A percentile compares a stretch with the other conserved stretches of the same genome.
These are phyloP conservation scores for Fusarium sp. DNA, from an alignment of 2,329 filamentous ascomycete species.

Conservation along the genomic window DNA sequence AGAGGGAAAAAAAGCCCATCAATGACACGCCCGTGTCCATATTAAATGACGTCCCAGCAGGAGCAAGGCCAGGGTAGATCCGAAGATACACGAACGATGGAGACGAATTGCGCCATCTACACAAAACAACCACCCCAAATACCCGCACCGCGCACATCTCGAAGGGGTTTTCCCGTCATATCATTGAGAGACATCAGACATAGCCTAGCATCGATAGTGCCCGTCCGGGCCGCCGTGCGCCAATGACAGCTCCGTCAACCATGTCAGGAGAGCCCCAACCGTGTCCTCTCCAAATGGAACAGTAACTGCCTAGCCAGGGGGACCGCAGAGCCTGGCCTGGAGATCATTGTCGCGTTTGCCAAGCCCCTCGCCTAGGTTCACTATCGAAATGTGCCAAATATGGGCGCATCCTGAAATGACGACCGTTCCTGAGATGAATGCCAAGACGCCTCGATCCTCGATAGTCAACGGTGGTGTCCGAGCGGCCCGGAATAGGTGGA, in stretches of 20 bases:
- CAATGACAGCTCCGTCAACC: conserved; percentile 35
- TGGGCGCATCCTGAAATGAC: conserved; percentile 12
- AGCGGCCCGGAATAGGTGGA: conserved; percentile 20
- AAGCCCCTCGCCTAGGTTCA: conserved; percentile 8
- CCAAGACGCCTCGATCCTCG: conserved; percentile 28
- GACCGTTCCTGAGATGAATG: conserved; percentile 17
- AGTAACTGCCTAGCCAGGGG: conserved; percentile 1
- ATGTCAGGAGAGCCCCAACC: conserved; percentile 32
- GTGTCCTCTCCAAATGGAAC: conserved; percentile 11
- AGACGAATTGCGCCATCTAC: conserved; percentile 27
- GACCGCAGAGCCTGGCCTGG: conserved; percentile 3
- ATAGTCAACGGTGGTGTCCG: conserved; percentile 28
- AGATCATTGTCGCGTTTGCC: conserved; percentile 15
- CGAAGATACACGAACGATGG: conserved; percentile 25
- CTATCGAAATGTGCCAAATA: conserved; percentile 4
- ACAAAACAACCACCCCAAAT: conserved; percentile 13
- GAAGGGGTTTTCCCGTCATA: conserved; percentile 22
- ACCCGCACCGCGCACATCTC: background rate
- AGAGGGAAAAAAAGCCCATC: conserved; percentile 13
- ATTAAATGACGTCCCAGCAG: conserved; percentile 12
- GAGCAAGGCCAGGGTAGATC: conserved; percentile 21
- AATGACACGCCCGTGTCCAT: background rate
- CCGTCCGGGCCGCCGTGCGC: conserved; percentile 23
- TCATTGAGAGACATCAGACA: conserved; percentile 33
- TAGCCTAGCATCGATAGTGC: conserved; percentile 32